Conservation (phyloP, 208 protist genomes). For the Kentomonas sorsogonicus region DNA sequence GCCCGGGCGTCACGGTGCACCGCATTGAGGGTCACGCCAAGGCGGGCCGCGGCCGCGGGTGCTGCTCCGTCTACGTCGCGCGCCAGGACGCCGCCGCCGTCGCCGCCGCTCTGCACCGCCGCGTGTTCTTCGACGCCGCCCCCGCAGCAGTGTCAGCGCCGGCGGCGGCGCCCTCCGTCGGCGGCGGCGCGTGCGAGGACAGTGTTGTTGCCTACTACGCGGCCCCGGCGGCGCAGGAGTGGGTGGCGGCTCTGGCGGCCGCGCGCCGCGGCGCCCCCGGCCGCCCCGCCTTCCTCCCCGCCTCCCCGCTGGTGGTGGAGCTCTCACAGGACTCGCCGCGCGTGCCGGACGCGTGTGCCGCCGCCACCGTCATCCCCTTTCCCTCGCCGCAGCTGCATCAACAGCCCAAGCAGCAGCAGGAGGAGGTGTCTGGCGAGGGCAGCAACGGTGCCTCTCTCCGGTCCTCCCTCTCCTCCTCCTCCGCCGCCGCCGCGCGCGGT, state of each 20-base stretch:
- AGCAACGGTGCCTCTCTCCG: too few relatives aligned
- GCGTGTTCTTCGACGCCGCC: conserved; percentile 73
- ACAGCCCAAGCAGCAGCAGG: not conserved
- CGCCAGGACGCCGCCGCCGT: conserved; percentile 28
- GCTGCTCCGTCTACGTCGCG: conserved; percentile 57
- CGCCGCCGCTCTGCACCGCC: conserved; percentile 36
- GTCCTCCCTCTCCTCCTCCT: too few relatives aligned
- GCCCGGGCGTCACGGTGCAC: conserved; percentile 42
- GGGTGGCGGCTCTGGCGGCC: conserved; percentile 32
- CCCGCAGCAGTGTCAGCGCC: too few relatives aligned
- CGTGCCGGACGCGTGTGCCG: not conserved
- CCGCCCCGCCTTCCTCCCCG: conserved; percentile 9
- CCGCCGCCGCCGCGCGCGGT: too few relatives aligned
- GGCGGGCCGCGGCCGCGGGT: conserved; percentile 33
- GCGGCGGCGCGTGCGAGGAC: conserved; percentile 19
- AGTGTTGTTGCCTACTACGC: conserved; percentile 65
- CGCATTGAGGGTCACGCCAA: conserved; percentile 45
- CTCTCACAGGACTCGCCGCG: too few relatives aligned
- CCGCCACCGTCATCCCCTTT: not conserved
- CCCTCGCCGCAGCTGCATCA: not conserved
- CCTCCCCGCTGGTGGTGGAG: conserved; percentile 24
- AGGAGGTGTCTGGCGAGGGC: not conserved
- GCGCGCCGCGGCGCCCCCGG: conserved; percentile 5
- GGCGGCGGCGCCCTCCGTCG: too few relatives aligned
- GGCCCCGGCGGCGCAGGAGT: conserved; percentile 45